Evolutionary conservation across 768 basidiomycete species (phyloP), one percentile per base, ranked within the genome.

Genomic region (Auricularia sp.): DNA sequence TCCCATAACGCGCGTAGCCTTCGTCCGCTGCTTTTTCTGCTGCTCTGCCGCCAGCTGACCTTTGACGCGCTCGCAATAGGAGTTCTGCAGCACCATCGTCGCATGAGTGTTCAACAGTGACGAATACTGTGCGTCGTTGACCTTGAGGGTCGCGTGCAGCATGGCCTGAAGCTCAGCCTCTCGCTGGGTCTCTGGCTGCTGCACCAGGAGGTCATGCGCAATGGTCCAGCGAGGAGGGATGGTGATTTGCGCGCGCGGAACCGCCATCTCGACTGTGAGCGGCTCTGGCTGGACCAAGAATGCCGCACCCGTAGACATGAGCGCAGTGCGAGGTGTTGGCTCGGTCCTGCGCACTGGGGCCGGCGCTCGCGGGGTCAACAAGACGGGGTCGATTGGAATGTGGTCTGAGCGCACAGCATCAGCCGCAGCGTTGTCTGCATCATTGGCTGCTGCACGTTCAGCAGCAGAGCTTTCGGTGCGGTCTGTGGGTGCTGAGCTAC

Each of bases 1-100:
- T 8, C 29, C 54, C 29, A 56, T n/a, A 11, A 56, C 8, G 54
- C 54, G 54, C 29, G 10, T 29, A 8, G 16, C 29, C 29, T 29
- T 18, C 8, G 13, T 21, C 16, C 13, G 13, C 54, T 56, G 11
- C 13, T 11, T 21, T 21, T 56, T 56, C 29, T 29, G 10, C 54
- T 56, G 13, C 8, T 56, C 21, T 8, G 18, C 75, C 56, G 18
- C 54, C 63, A 66, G 61, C 66, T 68, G 62, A n/a, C 21, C 34
- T 47, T 51, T 39, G 4, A 56, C 61, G 58, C 56, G 16, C n/a
- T 45, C 39, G 21, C 44, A 33, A 21, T 63, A 69, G 5, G 64
- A 45, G 4, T 24, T 42, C 29, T 65, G 64, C 29, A 67, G 64
- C 24, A 67, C 65, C 14, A 62, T 54, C 14, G 45, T 35, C 37